Percentiles rank a stretch among this genome's conserved stretches.
Conservation (phyloP, 768 basidiomycete species). For the Mycena crocata region DNA sequence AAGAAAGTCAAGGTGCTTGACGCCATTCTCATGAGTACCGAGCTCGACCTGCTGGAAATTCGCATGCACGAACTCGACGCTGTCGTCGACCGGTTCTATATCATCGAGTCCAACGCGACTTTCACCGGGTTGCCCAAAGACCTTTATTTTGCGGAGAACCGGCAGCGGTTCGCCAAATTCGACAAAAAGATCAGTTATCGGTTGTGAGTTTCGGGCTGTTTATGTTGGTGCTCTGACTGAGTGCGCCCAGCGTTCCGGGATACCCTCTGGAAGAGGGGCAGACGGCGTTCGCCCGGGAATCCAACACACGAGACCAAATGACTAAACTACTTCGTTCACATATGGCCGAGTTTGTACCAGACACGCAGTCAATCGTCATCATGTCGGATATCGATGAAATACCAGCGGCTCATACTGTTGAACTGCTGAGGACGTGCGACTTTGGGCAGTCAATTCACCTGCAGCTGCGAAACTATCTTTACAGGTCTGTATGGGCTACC, state of each 20-base stretch:
- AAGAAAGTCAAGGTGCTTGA: conserved; percentile 60
- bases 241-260: conserved; percentile 55
- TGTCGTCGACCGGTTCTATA: conserved; percentile 69
- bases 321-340: conserved; percentile 55
- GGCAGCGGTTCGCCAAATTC: conserved; percentile 60
- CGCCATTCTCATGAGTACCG: conserved; percentile 71
- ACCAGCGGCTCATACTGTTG: conserved; percentile 62
- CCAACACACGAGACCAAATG: conserved; percentile 61
- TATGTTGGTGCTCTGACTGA: neutral
- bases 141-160: conserved; percentile 60
- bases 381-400: conserved; percentile 77
- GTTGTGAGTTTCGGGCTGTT: conserved; percentile 47
- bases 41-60: conserved; percentile 73
- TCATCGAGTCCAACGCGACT: conserved; percentile 71
- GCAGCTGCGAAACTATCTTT: conserved; percentile 69
- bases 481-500: conserved; percentile 54
- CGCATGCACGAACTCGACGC: conserved; percentile 69
- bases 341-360: conserved; percentile 44
- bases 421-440: conserved; percentile 64
- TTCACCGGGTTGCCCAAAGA: conserved; percentile 72
- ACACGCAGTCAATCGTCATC: conserved; percentile 58
- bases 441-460: conserved; percentile 67
- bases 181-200: conserved; percentile 65
- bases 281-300: conserved; percentile 64
- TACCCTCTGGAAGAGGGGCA: conserved; percentile 54